Conservation (phyloP, 306 rosid genomes). For the Astragalus membranaceus region DNA sequence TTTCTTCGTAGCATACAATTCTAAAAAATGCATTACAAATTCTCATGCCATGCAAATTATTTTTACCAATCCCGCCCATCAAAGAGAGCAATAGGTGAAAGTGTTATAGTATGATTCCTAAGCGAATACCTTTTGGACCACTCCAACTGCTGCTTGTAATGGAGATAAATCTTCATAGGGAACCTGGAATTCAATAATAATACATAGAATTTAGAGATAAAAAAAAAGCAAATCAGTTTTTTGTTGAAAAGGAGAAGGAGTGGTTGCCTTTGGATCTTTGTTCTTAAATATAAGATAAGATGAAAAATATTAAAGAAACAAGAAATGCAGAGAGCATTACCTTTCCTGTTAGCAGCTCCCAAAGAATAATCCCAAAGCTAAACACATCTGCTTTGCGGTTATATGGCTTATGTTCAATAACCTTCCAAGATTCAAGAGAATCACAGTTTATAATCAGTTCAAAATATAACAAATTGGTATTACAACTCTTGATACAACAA, state of each 20-base stretch:
- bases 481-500: too few species aligned
- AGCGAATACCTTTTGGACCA: conserved; percentile 60
- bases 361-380: conserved; percentile 68
- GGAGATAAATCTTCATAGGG: conserved; percentile 66
- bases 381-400: conserved; percentile 67
- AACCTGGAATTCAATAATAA: conserved; percentile 47
- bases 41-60: not conserved
- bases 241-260: not conserved
- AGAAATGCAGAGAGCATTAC: conserved; percentile 27
- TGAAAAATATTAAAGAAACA: not conserved
- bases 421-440: conserved; percentile 45
- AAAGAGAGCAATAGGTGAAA: not conserved
- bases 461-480: not conserved
- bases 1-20: not conserved
- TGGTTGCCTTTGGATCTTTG: not conserved
- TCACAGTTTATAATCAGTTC: conserved; percentile 5
- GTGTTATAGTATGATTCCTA: not conserved
- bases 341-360: conserved; percentile 82
- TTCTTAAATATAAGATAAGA: not conserved
- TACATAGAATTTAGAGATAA: not conserved
- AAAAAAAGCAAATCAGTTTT: too few species aligned
- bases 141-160: conserved; percentile 88
- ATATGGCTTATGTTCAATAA: conserved; percentile 70
- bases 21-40: not conserved
- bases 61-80: not conserved